Conservation (phyloP, 2,329 filamentous ascomycete genomes). For the Leptographium radiaticola region DNA sequence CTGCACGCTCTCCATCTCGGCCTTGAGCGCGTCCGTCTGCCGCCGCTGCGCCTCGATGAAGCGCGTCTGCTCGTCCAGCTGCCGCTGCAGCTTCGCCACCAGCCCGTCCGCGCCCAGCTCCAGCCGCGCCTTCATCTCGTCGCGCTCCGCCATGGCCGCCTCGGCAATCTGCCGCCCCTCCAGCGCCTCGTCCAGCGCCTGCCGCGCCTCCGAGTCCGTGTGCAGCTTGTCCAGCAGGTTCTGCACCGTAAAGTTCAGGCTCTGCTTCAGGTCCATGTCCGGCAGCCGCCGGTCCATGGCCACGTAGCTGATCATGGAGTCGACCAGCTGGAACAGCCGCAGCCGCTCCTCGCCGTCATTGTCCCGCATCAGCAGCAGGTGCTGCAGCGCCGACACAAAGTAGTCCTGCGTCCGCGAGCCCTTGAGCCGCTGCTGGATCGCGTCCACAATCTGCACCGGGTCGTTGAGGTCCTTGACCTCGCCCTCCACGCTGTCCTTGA, state of each 20-base stretch:
- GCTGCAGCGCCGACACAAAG: conserved; percentile 89
- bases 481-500: conserved; percentile 75
- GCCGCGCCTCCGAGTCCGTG: conserved; percentile 87
- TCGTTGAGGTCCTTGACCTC: conserved; percentile 88
- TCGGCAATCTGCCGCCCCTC: conserved; percentile 89
- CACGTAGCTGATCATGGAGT: conserved; percentile 98
- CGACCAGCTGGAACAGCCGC: conserved; percentile 93
- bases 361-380: conserved; percentile 82
- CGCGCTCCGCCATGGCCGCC: conserved; percentile 87
- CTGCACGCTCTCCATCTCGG: conserved; percentile 78
- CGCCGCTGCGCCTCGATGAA: conserved; percentile 82
- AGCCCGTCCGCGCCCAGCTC: conserved; percentile 88
- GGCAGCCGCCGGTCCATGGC: conserved; percentile 93
- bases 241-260: conserved; percentile 93
- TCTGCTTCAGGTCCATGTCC: conserved; percentile 96
- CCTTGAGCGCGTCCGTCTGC: conserved; percentile 78
- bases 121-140: conserved; percentile 82
- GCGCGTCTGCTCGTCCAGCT: conserved; percentile 82
- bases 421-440: conserved; percentile 72
- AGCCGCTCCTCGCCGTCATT: conserved; percentile 85
- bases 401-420: conserved; percentile 86
- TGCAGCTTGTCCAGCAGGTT: conserved; percentile 89
- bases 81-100: conserved; percentile 82
- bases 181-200: conserved; percentile 80
- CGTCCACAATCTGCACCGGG: conserved; percentile 84